Base-by-base conservation (phyloP, 2,329 filamentous ascomycete genomes). In the Aspergillus pseudonomiae region DNA sequence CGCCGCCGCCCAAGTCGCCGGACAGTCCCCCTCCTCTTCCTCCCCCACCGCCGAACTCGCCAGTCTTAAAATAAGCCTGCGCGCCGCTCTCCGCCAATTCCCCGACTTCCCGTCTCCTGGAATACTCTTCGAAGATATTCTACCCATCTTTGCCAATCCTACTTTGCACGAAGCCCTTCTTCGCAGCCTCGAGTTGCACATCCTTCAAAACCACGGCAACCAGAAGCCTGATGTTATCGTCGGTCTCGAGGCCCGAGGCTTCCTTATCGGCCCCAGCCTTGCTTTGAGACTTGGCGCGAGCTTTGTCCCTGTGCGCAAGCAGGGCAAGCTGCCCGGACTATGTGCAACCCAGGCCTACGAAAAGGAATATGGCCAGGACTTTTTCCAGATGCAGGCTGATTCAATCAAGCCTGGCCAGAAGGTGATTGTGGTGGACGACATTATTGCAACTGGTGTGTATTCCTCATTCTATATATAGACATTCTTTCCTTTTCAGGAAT, bases 81-180 rank as follows among this genome's bases (percentile, higher is more conserved):
- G 89, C 76, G 80, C 82, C 70, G 87, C 90, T 64, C 87, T 98
- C 71, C 91, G 92, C 80, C 89, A 93, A 79, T 96, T 93, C 82
- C 88, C 89, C 74, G 93, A 98, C 84, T 98, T 97, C 83, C 94
- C 94, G 64, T 89, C 91, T 69, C 89, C 91, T 53, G 94, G 95
- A 78, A 94, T 99, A 76, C 86, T 96, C 74, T 99, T 99, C 81
- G 93, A 97, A 83, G 95, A 99, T 78, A 98, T 99, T 81, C 90
- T 99, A 80, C 95, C 95, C 65, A 90, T 98, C 76, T 98, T 99
- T 84, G 89, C 92, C 77, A 86, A 93, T 75, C 88, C 89, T 61
- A 76, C 79, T 58, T 84, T 91, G 65, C 94, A 97, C 82, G 84
- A 86, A 70, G 85, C 88, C 61, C 89, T 99, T 63, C 84, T 97